Percentiles rank a stretch among this genome's conserved stretches.
Conservation (phyloP, 208 protist species). For the Wallacemonas collosoma region DNA sequence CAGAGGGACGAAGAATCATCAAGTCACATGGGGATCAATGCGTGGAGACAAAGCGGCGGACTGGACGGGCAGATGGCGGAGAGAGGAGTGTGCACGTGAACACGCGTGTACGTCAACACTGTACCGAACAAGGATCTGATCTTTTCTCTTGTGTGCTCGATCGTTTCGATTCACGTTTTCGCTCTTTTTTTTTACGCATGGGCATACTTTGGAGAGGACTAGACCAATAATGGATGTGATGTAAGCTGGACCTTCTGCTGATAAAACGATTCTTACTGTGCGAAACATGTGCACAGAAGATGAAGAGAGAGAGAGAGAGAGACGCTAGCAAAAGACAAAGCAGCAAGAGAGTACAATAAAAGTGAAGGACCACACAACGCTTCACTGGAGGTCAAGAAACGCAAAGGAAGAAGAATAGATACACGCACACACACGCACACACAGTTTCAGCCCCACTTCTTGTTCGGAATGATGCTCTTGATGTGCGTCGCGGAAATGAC, state of each 20-base stretch:
- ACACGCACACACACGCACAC: neutral
- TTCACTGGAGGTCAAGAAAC: neutral
- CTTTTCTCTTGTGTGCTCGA: no score
- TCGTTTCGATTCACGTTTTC: no score
- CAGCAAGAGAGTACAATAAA: constrained; percentile 17
- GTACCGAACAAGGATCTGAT: no score
- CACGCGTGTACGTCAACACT: no score
- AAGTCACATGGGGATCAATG: no score
- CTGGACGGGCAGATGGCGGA: no score
- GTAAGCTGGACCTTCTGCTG: no score
- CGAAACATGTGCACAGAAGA: neutral
- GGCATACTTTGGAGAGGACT: neutral
- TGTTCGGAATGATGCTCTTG: constrained; percentile 55
- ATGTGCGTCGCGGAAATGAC: constrained; percentile 57
- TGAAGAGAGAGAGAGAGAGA: constrained; percentile 1
- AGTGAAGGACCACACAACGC: constrained; percentile 7
- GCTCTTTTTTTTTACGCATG: no score
- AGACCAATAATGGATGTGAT: neutral
- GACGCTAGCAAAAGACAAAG: constrained; percentile 9
- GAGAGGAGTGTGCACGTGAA: no score
- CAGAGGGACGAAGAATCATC: no score
- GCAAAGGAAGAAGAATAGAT: neutral
- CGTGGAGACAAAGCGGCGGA: no score
- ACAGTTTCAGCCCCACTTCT: constrained; percentile 17
- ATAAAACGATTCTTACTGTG: no score